Evolutionary conservation across 441 rosid species (phyloP), one percentile per base, ranked within the genome.

Genomic region (Adansonia madagascariensis): DNA sequence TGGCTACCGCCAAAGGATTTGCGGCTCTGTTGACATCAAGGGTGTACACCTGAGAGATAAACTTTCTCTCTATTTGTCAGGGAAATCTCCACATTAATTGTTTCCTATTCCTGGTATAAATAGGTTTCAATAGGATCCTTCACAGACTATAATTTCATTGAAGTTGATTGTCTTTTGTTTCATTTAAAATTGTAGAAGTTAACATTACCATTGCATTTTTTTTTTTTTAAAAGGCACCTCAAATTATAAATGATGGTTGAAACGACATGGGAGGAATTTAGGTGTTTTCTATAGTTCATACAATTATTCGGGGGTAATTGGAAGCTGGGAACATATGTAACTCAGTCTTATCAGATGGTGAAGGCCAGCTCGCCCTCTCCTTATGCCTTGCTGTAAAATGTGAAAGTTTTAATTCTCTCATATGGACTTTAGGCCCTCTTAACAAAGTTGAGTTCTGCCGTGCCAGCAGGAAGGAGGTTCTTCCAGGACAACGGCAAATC

Each of bases 1-100:
- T 0, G 91, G 85, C 31, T 88, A 89, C 57, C 82, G 31, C 39
- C 91, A 83, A 71, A 88, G 74, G 66, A 73, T 66, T 6, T 87
- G 92, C 76, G 85, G 67, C 71, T 68, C 80, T 0, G 80, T 78
- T 6, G 88, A 88, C 79, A n/a, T 62, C 0, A 70, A 85, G 31
- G 91, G 90, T 62, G 85, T 24, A 24, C 11, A 60, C 41, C 76
- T 88, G 77, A 88, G 91, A 81, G 93, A 91, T 43, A 75, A 78
- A 69, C 84, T 91, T 61, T 87, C 80, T 77, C 74, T 80, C 27
- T 85, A 82, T 82, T 69, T 87, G 75, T 85, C 89, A 20, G 79
- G 68, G 77, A 84, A 80, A 70, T 67, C 75, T 57, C 76, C 81
- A 2, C 80, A 88, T 17, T 81, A 80, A 80, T 60, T 60, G 3